Evolutionary conservation across 768 basidiomycete genomes (phyloP), one percentile per base, ranked within the genome.

Genomic region (Boletellus ananas): DNA sequence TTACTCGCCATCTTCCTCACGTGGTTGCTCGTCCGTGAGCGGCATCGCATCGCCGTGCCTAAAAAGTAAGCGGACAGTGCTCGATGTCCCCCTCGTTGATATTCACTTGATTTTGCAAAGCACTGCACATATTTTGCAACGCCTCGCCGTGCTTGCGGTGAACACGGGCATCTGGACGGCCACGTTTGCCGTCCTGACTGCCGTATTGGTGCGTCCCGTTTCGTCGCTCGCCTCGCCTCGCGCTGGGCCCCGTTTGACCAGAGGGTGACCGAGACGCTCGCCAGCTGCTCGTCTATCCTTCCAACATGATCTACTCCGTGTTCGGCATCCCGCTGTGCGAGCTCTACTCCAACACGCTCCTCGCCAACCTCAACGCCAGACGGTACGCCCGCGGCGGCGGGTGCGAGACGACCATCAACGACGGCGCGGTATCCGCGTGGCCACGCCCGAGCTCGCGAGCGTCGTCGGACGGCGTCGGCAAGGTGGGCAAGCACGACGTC

Each of bases 131-230:
- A 21, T 45, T 16, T 33, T 61, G 12, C 51, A 51, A 29, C 49
- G 49, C 21, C 40, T 62, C 3, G 34, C 27, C 3, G 23, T 59
- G 6, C 59, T 61, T 13, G 41, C 51, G 0, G 37, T 62, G 14
- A 59, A 59, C 2, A 50, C 41, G 0, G 71, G 78, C 1, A 71
- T 82, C 16, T 77, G 75, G 13, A 71, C 79, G 11, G 80, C 83
- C 49, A 74, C 76, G 0, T 66, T 60, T 4, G 67, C 74, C 10
- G 79, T 82, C 64, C 72, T 77, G 1, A 69, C 50, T 11, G 11
- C 49, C 27, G 43, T 51, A 21, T 17, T 58, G 18, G 58, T 59
- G 20, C 18, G 58, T 51, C 6, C 10, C 14, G 8, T 6, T 29
- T 23, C n/a, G n/a, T 11, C 35, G 35, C 35, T 20, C 21, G 38